Evolutionary conservation across 2,329 filamentous ascomycete genomes (phyloP), one percentile per base, ranked within the genome.

Genomic region (Diaporthe aspalathi): DNA sequence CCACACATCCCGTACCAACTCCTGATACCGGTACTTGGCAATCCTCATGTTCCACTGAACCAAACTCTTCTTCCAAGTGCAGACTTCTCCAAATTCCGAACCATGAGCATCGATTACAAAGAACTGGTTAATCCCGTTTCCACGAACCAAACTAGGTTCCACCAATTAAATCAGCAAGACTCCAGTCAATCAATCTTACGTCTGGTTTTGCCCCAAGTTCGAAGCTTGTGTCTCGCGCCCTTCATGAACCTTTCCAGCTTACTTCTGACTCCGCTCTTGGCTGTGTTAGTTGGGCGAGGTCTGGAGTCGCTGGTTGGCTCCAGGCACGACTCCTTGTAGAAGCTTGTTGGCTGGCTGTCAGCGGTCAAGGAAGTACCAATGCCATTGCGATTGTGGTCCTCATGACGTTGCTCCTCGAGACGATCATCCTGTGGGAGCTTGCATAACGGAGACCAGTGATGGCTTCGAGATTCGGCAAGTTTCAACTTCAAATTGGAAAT

Each of bases 401-500:
- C 17, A 22, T 24, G 22, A 50, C 11, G 22, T 50, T 7, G 49
- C 14, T 50, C 49, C 56, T 27, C 38, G 16, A 60, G 38, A 27
- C 38, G 38, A 7, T 35, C 65, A 50, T 45, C 29, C n/a, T 12
- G 50, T 11, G 32, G 47, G n/a, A 27, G 24, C 14, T 47, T 68
- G 9, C 27, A 27, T 11, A 35, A 22, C 5, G 56, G 65, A 22
- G 50, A 32, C 6, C 32, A 47, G 6, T 66, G 72, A 29, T 65
- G 73, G 40, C 73, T 47, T 8, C 75, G 70, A 22, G 74, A 60
- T 16, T 77, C 76, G 16, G 70, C 70, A 16, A 78, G 69, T 5
- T 74, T 74, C 9, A 71, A 70, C 17, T 72, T 74, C 20, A 79
- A 63, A 52, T 78, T 71, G 9, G 77, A 77, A 24, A 79, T 62